Evolutionary conservation across 495 filamentous ascomycete species (phyloP).

Genomic region (Pyronema domesticum): DNA sequence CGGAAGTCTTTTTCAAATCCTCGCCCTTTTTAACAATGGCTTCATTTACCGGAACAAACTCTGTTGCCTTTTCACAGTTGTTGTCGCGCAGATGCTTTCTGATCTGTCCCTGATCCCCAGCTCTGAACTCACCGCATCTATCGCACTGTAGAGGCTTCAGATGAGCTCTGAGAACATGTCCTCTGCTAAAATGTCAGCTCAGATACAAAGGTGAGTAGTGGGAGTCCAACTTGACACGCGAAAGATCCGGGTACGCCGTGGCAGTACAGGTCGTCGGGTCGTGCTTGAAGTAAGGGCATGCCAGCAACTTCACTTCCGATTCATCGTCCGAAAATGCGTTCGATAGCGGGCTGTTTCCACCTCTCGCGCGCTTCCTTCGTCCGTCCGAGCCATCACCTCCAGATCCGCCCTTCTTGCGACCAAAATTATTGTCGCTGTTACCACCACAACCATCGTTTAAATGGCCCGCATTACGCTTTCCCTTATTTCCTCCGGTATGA

Average conservation of each 20-base stretch:
- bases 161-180: conserved; percentile 8
- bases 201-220: not conserved
- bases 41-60: conserved; percentile 5
- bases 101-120: conserved; percentile 9
- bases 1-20: conserved; percentile 5
- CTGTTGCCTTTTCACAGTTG: conserved; percentile 5
- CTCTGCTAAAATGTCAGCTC: conserved; percentile 2
- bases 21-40: conserved; percentile 4
- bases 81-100: not conserved
- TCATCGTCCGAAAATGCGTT: not conserved
- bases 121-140: conserved; percentile 4
- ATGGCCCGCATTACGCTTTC: not conserved
- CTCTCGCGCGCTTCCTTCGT: not conserved
- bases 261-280: not conserved
- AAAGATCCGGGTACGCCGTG: not conserved
- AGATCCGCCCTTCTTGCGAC: not conserved
- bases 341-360: not conserved
- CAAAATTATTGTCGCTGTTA: not conserved
- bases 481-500: not conserved
- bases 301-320: not conserved
- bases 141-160: conserved; percentile 9
- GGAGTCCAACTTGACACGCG: conserved; percentile 10
- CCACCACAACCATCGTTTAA: not conserved
- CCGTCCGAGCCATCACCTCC: not conserved
- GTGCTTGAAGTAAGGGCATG: conserved; percentile 10